Conservation (phyloP, 345 rosid genomes). For the Lepidium aucheri region DNA sequence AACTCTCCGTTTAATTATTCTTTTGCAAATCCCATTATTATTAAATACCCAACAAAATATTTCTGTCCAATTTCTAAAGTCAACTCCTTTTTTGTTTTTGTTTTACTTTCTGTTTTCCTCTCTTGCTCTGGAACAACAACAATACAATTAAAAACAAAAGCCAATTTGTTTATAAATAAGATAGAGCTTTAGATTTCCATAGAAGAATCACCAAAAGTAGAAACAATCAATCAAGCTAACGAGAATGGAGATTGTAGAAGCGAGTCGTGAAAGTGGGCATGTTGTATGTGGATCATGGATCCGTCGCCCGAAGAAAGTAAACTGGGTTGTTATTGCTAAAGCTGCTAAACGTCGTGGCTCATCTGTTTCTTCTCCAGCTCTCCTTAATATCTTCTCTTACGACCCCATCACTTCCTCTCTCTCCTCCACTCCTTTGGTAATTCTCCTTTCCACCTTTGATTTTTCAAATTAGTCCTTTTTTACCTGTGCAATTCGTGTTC, state of each 20-base stretch:
- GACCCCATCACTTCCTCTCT: constrained; percentile 57
- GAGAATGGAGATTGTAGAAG: constrained; percentile 35
- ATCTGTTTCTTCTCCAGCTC: constrained; percentile 35
- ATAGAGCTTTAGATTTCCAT: not conserved
- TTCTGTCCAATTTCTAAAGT: constrained; percentile 13
- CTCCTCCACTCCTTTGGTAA: constrained; percentile 70
- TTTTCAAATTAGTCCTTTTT: not conserved
- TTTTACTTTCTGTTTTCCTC: not conserved
- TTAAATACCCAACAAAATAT: constrained; percentile 2
- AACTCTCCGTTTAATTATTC: constrained; percentile 1
- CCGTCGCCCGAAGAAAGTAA: constrained; percentile 69
- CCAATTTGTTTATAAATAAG: not conserved
- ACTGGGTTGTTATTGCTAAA: constrained; percentile 56
- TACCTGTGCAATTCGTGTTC: too few species aligned
- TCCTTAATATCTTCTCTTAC: constrained; percentile 71
- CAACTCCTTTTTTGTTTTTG: constrained; percentile 17
- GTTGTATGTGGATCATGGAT: constrained; percentile 91
- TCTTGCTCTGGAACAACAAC: not conserved
- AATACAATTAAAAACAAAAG: not conserved
- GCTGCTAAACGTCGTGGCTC: constrained; percentile 41
- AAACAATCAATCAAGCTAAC: not conserved
- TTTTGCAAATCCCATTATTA: constrained; percentile 1
- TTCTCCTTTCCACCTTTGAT: not conserved
- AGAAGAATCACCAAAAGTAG: not conserved
- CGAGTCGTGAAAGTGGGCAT: constrained; percentile 32